A percentile compares a stretch with the other conserved stretches of the same genome.
Evolutionary conservation across 1,139 yeast genomes (phyloP).

Genomic region (Maudiozyma humilis): DNA sequence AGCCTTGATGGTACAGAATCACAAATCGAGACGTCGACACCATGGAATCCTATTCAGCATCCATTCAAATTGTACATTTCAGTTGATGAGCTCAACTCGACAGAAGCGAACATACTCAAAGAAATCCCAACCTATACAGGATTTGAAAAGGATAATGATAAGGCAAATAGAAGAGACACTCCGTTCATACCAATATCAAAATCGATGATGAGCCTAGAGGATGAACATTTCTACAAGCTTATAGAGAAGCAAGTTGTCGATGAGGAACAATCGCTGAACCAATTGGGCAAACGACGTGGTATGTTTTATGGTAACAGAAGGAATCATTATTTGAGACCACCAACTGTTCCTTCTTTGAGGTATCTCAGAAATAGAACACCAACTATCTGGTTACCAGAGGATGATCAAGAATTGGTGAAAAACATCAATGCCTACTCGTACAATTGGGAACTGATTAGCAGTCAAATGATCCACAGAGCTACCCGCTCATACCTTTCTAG

Average conservation of each 20-base stretch:
- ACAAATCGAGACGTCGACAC: background rate
- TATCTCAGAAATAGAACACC: slow-evolving; percentile 79
- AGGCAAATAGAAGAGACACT: slow-evolving; percentile 25
- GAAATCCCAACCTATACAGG: slow-evolving; percentile 50
- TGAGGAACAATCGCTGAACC: slow-evolving; percentile 31
- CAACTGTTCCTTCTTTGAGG: slow-evolving; percentile 76
- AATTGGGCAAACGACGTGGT: slow-evolving; percentile 31
- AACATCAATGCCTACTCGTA: slow-evolving; percentile 81
- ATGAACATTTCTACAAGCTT: slow-evolving; percentile 56
- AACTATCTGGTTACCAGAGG: slow-evolving; percentile 92
- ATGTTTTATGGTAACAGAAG: slow-evolving; percentile 43
- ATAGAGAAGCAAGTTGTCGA: slow-evolving; percentile 44
- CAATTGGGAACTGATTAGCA: slow-evolving; percentile 89
- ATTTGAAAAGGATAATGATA: slow-evolving; percentile 25
- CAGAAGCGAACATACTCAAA: slow-evolving; percentile 48
- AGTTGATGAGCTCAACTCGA: slow-evolving; percentile 43
- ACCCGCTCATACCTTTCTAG: slow-evolving; percentile 70
- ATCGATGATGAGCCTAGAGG: slow-evolving; percentile 52
- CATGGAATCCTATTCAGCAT: background rate
- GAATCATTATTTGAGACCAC: slow-evolving; percentile 61
- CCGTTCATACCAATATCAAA: slow-evolving; percentile 50
- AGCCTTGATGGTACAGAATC: too few species aligned
- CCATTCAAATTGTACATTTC: slow-evolving; percentile 54
- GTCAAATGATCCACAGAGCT: slow-evolving; percentile 61
- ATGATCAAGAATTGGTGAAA: slow-evolving; percentile 70